phyloP scores from a whole-genome alignment of 441 rosid genomes.

The Adansonia rubrostipa region DNA sequence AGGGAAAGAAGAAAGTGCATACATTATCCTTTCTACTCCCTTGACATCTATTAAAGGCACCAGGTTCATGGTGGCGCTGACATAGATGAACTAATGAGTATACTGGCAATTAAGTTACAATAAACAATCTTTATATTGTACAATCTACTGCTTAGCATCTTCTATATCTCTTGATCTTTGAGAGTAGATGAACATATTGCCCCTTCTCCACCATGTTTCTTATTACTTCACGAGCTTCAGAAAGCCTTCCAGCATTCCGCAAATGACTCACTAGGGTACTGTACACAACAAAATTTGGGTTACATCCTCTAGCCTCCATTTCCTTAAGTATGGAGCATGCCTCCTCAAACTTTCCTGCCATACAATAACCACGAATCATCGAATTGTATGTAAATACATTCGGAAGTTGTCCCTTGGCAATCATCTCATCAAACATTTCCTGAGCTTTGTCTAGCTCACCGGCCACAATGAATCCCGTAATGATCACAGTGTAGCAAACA shows the following conservation, averaged over 20 bases:
- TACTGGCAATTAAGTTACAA: constrained; percentile 27
- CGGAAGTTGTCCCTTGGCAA: constrained; percentile 68
- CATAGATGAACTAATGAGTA: constrained; percentile 23
- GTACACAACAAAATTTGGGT: constrained; percentile 84
- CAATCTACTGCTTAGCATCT: constrained; percentile 42
- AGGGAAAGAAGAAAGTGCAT: constrained; percentile 25
- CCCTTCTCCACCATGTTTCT: constrained; percentile 77
- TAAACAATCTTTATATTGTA: constrained; percentile 23
- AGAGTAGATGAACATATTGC: constrained; percentile 56
- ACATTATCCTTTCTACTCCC: constrained; percentile 38
- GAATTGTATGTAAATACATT: constrained; percentile 85
- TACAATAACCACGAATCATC: constrained; percentile 86
- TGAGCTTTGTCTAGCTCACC: constrained; percentile 79
- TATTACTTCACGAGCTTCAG: constrained; percentile 72
- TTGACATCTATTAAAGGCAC: constrained; percentile 25
- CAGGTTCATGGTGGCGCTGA: constrained; percentile 26
- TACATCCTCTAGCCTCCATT: constrained; percentile 88
- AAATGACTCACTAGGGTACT: constrained; percentile 78
- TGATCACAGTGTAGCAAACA: constrained; percentile 87
- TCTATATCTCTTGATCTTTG: constrained; percentile 55
- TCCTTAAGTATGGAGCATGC: constrained; percentile 74
- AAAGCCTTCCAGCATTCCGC: constrained; percentile 73
- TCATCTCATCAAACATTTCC: constrained; percentile 73
- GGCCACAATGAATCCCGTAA: constrained; percentile 67
- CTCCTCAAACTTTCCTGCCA: constrained; percentile 70